phyloP scores from a whole-genome alignment of 1,139 yeast genomes.

The Scheffersomyces parashehatae region DNA sequence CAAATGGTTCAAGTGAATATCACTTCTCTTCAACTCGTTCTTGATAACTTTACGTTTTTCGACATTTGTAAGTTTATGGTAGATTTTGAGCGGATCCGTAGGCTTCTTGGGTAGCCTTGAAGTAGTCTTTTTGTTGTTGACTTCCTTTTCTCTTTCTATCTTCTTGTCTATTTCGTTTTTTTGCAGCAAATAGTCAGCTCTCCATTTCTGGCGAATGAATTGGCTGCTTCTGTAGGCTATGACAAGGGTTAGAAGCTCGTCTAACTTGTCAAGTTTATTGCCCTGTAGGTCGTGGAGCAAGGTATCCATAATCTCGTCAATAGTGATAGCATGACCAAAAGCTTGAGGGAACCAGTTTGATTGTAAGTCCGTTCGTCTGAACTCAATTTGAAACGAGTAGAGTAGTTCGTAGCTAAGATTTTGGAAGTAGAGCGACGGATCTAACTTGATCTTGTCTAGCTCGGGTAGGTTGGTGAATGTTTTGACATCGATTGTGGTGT shows the following conservation, averaged over 20 bases:
- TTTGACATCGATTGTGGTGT: too few relatives aligned
- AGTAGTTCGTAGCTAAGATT: constrained; percentile 18
- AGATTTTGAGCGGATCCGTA: constrained; percentile 3
- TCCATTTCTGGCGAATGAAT: constrained; percentile 17
- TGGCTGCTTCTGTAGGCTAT: constrained; percentile 14
- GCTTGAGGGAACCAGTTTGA: too few relatives aligned
- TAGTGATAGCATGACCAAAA: too few relatives aligned
- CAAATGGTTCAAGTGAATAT: constrained; percentile 16
- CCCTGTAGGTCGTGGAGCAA: too few relatives aligned
- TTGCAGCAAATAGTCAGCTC: constrained; percentile 14
- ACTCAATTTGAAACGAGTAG: constrained; percentile 18
- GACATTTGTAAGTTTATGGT: constrained; percentile 2
- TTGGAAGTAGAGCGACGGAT: constrained; percentile 10
- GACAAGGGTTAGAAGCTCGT: background rate
- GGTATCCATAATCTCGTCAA: too few relatives aligned
- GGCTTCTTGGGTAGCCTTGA: constrained; percentile 1
- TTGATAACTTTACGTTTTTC: constrained; percentile 10
- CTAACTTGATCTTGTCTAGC: constrained; percentile 7
- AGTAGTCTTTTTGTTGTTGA: background rate
- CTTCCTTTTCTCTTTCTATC: background rate
- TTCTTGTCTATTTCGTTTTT: constrained; percentile 6
- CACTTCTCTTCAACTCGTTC: constrained; percentile 9
- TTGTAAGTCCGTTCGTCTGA: constrained; percentile 6
- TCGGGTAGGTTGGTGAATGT: background rate
- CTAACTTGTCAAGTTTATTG: too few relatives aligned